These are phyloP conservation scores for Arachnomyces sp. DNA, from an alignment of 2,329 filamentous ascomycete species.

Conservation along the genomic window DNA sequence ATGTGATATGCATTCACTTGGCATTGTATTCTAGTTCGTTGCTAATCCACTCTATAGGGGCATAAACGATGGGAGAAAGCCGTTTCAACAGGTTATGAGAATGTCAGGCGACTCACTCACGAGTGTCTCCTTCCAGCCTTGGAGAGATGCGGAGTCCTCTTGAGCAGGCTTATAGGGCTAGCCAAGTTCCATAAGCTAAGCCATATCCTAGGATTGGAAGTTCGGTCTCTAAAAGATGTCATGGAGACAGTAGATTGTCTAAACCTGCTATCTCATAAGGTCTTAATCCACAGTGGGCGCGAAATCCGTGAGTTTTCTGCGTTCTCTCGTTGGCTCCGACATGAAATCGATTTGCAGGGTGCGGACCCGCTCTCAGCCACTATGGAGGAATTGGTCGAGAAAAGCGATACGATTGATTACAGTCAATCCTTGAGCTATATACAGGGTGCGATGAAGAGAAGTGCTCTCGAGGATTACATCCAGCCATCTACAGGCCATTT, in stretches of 20 bases:
- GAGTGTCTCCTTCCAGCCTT: constrained; percentile 83
- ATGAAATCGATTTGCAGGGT: constrained; percentile 70
- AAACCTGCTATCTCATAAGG: constrained; percentile 64
- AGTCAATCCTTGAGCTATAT: constrained; percentile 70
- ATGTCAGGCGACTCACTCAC: constrained; percentile 67
- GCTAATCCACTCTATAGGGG: constrained; percentile 45
- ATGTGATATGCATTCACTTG: constrained; percentile 22
- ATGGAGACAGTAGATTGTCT: constrained; percentile 66
- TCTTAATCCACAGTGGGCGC: constrained; percentile 61
- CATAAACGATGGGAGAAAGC: constrained; percentile 94
- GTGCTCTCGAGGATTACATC: constrained; percentile 55
- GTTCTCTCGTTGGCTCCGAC: constrained; percentile 76
- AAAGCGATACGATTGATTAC: constrained; percentile 67
- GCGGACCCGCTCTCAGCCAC: constrained; percentile 51
- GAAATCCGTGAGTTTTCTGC: constrained; percentile 69
- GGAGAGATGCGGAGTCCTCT: constrained; percentile 70
- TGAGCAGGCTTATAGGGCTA: constrained; percentile 74
- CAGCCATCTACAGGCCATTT: constrained; percentile 16
- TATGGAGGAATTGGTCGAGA: constrained; percentile 65
- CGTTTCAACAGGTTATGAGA: constrained; percentile 67
- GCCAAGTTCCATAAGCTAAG: constrained; percentile 67
- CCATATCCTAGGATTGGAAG: constrained; percentile 58
- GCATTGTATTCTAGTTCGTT: constrained; percentile 10
- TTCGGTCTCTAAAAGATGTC: constrained; percentile 50
- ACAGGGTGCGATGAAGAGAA: constrained; percentile 57